Evolutionary conservation across 1,139 yeast genomes (phyloP).

Genomic region (Debaryomyces subglobosus): DNA sequence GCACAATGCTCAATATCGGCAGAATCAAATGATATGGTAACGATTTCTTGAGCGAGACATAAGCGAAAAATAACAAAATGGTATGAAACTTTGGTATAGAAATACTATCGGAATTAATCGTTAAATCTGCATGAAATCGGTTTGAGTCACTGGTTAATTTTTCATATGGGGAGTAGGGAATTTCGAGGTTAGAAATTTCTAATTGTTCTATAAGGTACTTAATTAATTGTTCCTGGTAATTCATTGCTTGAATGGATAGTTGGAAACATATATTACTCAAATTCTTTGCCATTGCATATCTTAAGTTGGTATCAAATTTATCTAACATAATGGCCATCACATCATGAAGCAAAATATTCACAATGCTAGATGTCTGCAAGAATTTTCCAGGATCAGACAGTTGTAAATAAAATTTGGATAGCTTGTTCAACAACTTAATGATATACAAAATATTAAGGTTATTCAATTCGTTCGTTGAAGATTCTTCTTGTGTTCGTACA

Average conservation of each 20-base stretch:
- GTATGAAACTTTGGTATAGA: constrained; percentile 40
- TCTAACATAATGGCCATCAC: constrained; percentile 28
- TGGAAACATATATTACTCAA: constrained; percentile 27
- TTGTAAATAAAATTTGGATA: constrained; percentile 24
- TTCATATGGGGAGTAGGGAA: constrained; percentile 7
- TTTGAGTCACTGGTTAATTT: background rate
- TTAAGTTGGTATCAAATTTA: constrained; percentile 33
- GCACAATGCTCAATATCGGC: constrained; percentile 32
- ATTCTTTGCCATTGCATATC: constrained; percentile 44
- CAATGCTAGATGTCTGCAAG: constrained; percentile 22
- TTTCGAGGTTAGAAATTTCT: constrained; percentile 15
- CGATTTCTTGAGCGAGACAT: constrained; percentile 30
- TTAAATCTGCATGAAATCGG: constrained; percentile 12
- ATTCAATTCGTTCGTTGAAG: constrained; percentile 16
- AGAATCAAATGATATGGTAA: constrained; percentile 32
- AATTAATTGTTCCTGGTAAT: constrained; percentile 40
- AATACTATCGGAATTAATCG: constrained; percentile 23
- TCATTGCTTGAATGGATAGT: constrained; percentile 28
- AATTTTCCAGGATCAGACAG: constrained; percentile 16
- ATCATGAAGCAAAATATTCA: constrained; percentile 34
- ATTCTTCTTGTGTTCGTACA: constrained; percentile 12
- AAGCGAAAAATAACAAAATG: constrained; percentile 39
- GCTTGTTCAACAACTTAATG: constrained; percentile 38
- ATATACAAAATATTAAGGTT: constrained; percentile 31
- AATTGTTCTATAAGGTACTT: constrained; percentile 30